Percentiles rank a stretch among this genome's conserved stretches.
These are phyloP conservation scores for Gentiana straminea DNA, from an alignment of 257 asterid genomes.

Conservation along the genomic window DNA sequence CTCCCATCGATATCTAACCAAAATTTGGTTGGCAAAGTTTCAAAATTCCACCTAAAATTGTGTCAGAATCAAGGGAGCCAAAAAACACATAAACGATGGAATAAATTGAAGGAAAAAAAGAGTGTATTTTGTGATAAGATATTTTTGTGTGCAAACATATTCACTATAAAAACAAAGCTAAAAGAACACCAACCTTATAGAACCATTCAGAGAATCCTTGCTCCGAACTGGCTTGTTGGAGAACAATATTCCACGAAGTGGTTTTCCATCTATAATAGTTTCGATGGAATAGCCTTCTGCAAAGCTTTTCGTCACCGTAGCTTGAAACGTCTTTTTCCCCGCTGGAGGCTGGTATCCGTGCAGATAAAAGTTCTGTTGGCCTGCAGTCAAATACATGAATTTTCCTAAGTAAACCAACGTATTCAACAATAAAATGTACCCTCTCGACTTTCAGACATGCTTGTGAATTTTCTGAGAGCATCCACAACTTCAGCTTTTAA, in stretches of 20 bases:
- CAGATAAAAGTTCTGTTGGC: constrained; percentile 39
- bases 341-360: constrained; percentile 40
- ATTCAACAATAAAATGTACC: not conserved
- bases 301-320: constrained; percentile 63
- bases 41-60: too few relatives aligned
- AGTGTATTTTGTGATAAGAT: too few relatives aligned
- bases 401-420: constrained; percentile 5
- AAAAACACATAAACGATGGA: too few relatives aligned
- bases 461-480: too few relatives aligned
- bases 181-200: constrained; percentile 32
- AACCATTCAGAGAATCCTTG: constrained; percentile 29
- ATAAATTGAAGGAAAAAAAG: too few relatives aligned
- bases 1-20: too few relatives aligned
- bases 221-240: constrained; percentile 40
- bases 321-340: constrained; percentile 74
- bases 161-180: constrained; percentile 4
- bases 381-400: constrained; percentile 24
- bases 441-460: too few relatives aligned
- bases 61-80: too few relatives aligned
- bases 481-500: too few relatives aligned
- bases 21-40: too few relatives aligned
- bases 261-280: constrained; percentile 80
- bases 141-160: too few relatives aligned
- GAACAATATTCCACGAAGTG: constrained; percentile 73
- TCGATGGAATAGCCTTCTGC: constrained; percentile 63